Percentiles rank a stretch among this genome's conserved stretches.
phyloP scores from a whole-genome alignment of 1,139 yeast genomes.

The Geotrichum histeridarum region DNA sequence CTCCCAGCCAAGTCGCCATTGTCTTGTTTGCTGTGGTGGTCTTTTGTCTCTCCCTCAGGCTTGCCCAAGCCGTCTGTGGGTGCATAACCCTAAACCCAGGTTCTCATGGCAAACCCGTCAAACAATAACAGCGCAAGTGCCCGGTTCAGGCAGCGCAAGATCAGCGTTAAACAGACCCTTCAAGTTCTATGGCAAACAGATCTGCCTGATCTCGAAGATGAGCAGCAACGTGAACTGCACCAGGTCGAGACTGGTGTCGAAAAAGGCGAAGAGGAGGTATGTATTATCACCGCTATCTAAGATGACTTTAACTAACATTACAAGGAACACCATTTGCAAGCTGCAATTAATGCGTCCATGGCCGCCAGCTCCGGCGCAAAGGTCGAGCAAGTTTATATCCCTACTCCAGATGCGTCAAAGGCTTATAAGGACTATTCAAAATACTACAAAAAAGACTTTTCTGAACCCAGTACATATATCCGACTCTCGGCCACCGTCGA shows the following conservation, averaged over 20 bases:
- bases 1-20: background rate
- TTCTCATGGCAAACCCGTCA: background rate
- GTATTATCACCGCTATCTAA: conserved; percentile 19
- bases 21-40: conserved; percentile 5
- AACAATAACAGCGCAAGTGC: conserved; percentile 38
- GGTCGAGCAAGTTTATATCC: conserved; percentile 71
- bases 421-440: conserved; percentile 72
- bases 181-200: conserved; percentile 74
- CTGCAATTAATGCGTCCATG: conserved; percentile 68
- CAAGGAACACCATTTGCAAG: conserved; percentile 83
- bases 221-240: conserved; percentile 76
- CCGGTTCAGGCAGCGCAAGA: conserved; percentile 84
- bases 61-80: conserved; percentile 6
- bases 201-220: conserved; percentile 69
- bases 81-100: conserved; percentile 8
- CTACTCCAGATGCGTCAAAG: conserved; percentile 92
- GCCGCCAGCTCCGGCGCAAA: conserved; percentile 53
- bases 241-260: conserved; percentile 97
- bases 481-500: conserved; percentile 93
- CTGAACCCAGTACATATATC: conserved; percentile 73
- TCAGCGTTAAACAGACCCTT: conserved; percentile 84
- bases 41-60: background rate
- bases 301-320: conserved; percentile 6
- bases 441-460: conserved; percentile 63
- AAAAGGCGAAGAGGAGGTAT: conserved; percentile 80